These are phyloP conservation scores for Fusarium coffeatum DNA, from an alignment of 2,329 filamentous ascomycete genomes.

Conservation along the genomic window DNA sequence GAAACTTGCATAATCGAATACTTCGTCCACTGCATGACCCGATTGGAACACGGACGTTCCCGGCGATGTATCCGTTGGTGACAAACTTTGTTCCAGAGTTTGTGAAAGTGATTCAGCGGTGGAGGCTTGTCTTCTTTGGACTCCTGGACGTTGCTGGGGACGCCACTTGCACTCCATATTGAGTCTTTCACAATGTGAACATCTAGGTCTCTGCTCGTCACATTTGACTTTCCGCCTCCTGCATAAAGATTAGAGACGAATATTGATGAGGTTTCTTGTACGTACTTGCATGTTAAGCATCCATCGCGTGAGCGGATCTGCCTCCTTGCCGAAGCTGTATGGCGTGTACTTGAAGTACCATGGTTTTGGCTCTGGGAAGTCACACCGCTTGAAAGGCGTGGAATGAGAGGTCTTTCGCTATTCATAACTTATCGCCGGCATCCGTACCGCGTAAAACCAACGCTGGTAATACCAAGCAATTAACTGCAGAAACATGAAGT, in stretches of 20 bases:
- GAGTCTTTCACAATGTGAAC: constrained; percentile 63
- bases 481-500: neutral
- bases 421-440: constrained; percentile 26
- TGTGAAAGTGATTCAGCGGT: constrained; percentile 11
- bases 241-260: neutral
- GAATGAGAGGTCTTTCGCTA: constrained; percentile 35
- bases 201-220: constrained; percentile 62
- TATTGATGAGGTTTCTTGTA: neutral
- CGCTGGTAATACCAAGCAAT: neutral
- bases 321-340: constrained; percentile 36
- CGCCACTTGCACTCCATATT: constrained; percentile 65
- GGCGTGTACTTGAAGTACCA: constrained; percentile 20
- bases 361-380: constrained; percentile 11
- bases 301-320: constrained; percentile 49
- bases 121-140: constrained; percentile 31
- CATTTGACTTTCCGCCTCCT: constrained; percentile 63
- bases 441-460: neutral
- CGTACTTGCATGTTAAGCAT: constrained; percentile 59
- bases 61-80: constrained; percentile 47
- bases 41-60: constrained; percentile 44
- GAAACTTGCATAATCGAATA: constrained; percentile 62
- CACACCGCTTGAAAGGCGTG: constrained; percentile 26
- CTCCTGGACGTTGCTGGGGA: constrained; percentile 47
- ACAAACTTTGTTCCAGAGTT: constrained; percentile 39
- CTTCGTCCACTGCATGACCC: constrained; percentile 53